phyloP scores from a whole-genome alignment of 495 filamentous ascomycete genomes.

The Xanthoparmelia taractica region DNA sequence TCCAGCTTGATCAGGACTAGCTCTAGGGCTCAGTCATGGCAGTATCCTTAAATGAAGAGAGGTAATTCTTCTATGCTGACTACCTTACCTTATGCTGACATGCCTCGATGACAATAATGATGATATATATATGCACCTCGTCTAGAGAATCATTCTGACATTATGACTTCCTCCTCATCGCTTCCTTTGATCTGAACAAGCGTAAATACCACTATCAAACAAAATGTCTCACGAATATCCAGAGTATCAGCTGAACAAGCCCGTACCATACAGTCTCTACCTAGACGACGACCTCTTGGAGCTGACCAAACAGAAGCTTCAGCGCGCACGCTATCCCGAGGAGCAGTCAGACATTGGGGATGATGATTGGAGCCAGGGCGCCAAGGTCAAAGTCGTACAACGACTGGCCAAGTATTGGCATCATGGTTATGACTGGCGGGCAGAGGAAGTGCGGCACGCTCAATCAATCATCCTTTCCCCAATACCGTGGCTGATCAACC shows the following conservation, averaged over 20 bases:
- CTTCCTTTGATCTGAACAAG: too few relatives aligned
- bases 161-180: too few relatives aligned
- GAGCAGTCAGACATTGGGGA: conserved; percentile 25
- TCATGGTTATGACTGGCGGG: conserved; percentile 39
- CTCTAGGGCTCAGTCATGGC: too few relatives aligned
- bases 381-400: conserved; percentile 46
- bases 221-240: background rate
- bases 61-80: too few relatives aligned
- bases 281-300: conserved; percentile 23
- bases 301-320: conserved; percentile 24
- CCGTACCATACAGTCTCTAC: conserved; percentile 21
- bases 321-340: conserved; percentile 23
- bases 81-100: too few relatives aligned
- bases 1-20: too few relatives aligned
- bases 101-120: too few relatives aligned
- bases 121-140: too few relatives aligned
- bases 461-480: background rate
- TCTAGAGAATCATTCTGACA: too few relatives aligned
- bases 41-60: too few relatives aligned
- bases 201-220: background rate
- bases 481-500: background rate
- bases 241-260: conserved; percentile 19
- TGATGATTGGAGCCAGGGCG: conserved; percentile 37
- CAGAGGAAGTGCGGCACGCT: conserved; percentile 17
- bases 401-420: conserved; percentile 44